Base-by-base conservation (phyloP, 2,329 filamentous ascomycete genomes). In the Fusarium sp. region DNA sequence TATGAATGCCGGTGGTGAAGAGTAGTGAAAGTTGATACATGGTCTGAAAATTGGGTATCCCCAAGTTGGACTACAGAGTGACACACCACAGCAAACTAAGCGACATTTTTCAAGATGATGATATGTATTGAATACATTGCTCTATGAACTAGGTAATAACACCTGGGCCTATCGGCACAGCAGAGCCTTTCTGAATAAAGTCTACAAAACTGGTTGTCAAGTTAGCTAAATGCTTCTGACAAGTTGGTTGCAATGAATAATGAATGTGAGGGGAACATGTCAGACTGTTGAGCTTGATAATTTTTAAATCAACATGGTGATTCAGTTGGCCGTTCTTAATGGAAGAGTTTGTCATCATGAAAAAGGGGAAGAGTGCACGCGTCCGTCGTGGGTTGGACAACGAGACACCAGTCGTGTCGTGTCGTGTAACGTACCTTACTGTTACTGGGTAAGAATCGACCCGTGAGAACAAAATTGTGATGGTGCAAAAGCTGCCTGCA, bases 321-420 rank as follows among this genome's bases (percentile, higher is more conserved):
- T 88, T 89, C 85, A 85, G 87, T 87, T 88, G 87, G 87, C 87
- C 86, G 87, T 89, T 89, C 87, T 88, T 88, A 88, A 87, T 82
- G 83, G 77, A 80, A 86, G 81, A 77, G 72, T 81, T 65, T 81
- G 80, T 89, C 87, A 89, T 89, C 87, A 88, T 81, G 47, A 63
- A 55, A 42, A 51, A 25, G 56, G 47, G 69, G 5, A 45, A 42
- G 8, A 20, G 32, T 50, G 41, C 32, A 59, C 47, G 46, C 45
- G 51, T 55, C 55, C 25, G 40, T 46, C 34, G 28, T 28, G 55
- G 50, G 71, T 61, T 55, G 57, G 59, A 58, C 45, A 50, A 66
- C 45, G 51, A 66, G 69, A 51, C 71, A 72, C 58, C 45, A 51
- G 43, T 43, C 45, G 59, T 48, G 43, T 42, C 45, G 59, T 48